Conservation (phyloP, 805 yeast species). For the Kluyveromyces siamensis region DNA sequence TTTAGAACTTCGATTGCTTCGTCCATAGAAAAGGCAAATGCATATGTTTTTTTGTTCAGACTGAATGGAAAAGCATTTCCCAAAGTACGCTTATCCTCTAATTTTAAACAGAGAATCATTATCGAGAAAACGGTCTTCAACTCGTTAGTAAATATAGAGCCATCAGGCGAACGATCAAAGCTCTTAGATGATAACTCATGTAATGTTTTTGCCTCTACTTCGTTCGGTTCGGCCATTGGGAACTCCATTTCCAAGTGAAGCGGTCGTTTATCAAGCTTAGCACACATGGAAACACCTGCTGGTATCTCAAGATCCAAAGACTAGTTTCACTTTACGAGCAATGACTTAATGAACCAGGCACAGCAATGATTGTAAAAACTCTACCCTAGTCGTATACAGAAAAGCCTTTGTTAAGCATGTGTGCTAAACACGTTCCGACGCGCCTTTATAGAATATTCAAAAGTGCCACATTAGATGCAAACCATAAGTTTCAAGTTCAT, state of each 20-base stretch:
- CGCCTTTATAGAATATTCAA: background rate
- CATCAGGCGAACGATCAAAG: constrained; percentile 43
- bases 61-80: constrained; percentile 19
- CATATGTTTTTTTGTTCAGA: constrained; percentile 28
- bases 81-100: constrained; percentile 26
- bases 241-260: background rate
- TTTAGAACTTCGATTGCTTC: constrained; percentile 47
- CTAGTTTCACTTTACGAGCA: background rate
- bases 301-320: background rate
- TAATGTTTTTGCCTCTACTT: constrained; percentile 13
- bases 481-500: background rate
- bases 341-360: too few species aligned
- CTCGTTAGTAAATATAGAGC: constrained; percentile 46
- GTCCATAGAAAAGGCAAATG: constrained; percentile 44
- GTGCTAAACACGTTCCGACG: background rate
- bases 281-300: constrained; percentile 2
- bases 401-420: background rate
- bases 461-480: background rate
- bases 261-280: background rate
- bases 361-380: too few species aligned
- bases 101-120: constrained; percentile 35
- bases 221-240: background rate
- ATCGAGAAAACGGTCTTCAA: constrained; percentile 52
- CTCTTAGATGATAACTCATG: constrained; percentile 37
- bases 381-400: background rate